Evolutionary conservation across 1,284 basidiomycete genomes (phyloP).

Genomic region (Pseudozyma sp.): DNA sequence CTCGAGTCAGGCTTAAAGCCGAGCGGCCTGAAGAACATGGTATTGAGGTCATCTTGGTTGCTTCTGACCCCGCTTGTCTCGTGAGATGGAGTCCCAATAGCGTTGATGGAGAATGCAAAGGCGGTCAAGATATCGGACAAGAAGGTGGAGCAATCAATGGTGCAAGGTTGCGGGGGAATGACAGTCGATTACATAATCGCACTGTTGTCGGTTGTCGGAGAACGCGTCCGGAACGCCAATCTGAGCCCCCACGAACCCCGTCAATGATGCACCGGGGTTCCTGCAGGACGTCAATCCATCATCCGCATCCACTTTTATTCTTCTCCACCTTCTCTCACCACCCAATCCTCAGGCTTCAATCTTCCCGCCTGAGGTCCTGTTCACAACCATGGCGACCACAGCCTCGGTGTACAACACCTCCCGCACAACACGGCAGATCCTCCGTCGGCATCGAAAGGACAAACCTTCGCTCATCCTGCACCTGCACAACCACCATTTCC

Average conservation of each 20-base stretch:
- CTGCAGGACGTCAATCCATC: constrained; percentile 23
- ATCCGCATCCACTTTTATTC: background rate
- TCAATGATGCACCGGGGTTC: background rate
- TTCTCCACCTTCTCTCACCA: background rate
- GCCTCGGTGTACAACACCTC: constrained; percentile 66
- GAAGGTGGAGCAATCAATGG: constrained; percentile 9
- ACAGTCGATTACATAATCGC: constrained; percentile 16
- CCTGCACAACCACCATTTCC: constrained; percentile 60
- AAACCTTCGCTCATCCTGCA: constrained; percentile 63
- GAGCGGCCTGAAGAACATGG: too few species aligned
- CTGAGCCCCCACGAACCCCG: background rate
- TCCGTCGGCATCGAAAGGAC: constrained; percentile 63
- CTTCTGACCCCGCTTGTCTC: too few species aligned
- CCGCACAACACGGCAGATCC: constrained; percentile 64
- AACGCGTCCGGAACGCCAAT: constrained; percentile 2
- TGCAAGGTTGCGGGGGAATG: background rate
- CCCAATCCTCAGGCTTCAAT: constrained; percentile 1
- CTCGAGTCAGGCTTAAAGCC: too few species aligned
- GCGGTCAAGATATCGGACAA: background rate
- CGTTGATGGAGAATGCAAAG: too few species aligned
- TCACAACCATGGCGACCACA: constrained; percentile 60
- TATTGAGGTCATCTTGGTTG: too few species aligned
- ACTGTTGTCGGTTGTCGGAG: constrained; percentile 24
- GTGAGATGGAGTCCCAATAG: too few species aligned
- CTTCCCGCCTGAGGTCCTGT: background rate